phyloP scores from a whole-genome alignment of 495 filamentous ascomycete species.

The Aspergillus sclerotiicarbonarius region DNA sequence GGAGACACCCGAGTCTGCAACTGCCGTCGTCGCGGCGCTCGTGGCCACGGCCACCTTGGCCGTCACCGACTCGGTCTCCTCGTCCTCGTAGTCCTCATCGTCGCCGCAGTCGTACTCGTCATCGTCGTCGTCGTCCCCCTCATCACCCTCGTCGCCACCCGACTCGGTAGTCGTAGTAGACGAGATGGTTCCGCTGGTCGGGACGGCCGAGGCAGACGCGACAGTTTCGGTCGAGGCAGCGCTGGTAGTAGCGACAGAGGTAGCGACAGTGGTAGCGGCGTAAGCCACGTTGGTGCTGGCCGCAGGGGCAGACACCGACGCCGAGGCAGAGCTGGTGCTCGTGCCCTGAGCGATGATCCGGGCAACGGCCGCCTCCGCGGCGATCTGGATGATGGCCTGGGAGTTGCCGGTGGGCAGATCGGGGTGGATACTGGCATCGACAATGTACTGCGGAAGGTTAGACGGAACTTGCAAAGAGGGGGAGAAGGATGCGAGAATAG shows the following conservation, averaged over 20 bases:
- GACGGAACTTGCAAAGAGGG: background rate
- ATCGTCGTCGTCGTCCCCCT: background rate
- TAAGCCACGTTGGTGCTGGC: background rate
- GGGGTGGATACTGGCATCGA: constrained; percentile 32
- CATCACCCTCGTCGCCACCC: background rate
- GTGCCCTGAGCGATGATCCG: constrained; percentile 23
- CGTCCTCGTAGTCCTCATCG: background rate
- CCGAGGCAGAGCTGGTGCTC: background rate
- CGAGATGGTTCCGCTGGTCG: background rate
- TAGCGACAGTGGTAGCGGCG: constrained; percentile 1
- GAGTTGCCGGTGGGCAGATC: constrained; percentile 37
- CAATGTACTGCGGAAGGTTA: constrained; percentile 15
- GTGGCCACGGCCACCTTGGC: background rate
- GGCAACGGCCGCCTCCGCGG: constrained; percentile 30
- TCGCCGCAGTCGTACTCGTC: constrained; percentile 1
- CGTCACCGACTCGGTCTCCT: background rate
- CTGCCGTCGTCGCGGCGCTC: background rate
- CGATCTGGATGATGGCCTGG: constrained; percentile 36
- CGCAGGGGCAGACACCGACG: background rate
- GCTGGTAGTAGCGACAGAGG: background rate
- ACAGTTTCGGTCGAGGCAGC: background rate
- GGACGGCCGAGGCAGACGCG: background rate
- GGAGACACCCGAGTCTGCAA: background rate
- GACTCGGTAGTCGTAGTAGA: background rate
- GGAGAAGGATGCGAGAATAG: background rate